Evolutionary conservation across 805 yeast species (phyloP).

Genomic region (Pichia manshurica): DNA sequence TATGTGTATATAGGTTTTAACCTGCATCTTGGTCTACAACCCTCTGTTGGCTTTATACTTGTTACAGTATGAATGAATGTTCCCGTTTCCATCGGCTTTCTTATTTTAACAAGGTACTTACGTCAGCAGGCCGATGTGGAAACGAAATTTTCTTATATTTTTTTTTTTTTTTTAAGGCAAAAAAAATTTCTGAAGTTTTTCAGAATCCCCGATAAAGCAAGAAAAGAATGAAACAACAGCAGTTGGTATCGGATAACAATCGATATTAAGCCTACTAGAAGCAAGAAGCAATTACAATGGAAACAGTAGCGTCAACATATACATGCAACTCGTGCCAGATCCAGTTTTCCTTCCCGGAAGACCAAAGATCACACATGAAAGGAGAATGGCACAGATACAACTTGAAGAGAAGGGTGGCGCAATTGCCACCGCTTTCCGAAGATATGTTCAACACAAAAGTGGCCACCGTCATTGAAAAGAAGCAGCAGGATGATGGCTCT

Average conservation of each 20-base stretch:
- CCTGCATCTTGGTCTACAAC: too few species aligned
- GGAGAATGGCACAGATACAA: slow-evolving; percentile 98
- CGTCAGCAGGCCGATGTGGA: too few species aligned
- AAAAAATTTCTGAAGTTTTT: neutral
- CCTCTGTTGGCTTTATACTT: too few species aligned
- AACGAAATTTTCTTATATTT: too few species aligned
- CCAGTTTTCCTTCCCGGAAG: slow-evolving; percentile 70
- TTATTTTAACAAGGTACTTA: too few species aligned
- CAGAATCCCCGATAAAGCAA: neutral
- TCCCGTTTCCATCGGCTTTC: too few species aligned
- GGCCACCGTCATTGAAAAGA: slow-evolving; percentile 18
- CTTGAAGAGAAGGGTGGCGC: slow-evolving; percentile 86
- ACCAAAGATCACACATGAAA: slow-evolving; percentile 91
- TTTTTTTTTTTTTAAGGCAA: slow-evolving; percentile 2
- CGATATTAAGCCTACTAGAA: too few species aligned
- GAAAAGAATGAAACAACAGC: neutral
- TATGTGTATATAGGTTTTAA: too few species aligned
- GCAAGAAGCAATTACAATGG: slow-evolving; percentile 6
- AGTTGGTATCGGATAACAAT: too few species aligned
- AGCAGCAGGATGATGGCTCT: slow-evolving; percentile 18
- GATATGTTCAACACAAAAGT: slow-evolving; percentile 27
- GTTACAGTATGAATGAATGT: too few species aligned
- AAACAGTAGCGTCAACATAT: slow-evolving; percentile 14
- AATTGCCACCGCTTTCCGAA: slow-evolving; percentile 56
- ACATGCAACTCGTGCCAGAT: slow-evolving; percentile 91